Percentiles rank a stretch among this genome's conserved stretches.
phyloP scores from a whole-genome alignment of 768 basidiomycete species.

The Pholiota microspora region DNA sequence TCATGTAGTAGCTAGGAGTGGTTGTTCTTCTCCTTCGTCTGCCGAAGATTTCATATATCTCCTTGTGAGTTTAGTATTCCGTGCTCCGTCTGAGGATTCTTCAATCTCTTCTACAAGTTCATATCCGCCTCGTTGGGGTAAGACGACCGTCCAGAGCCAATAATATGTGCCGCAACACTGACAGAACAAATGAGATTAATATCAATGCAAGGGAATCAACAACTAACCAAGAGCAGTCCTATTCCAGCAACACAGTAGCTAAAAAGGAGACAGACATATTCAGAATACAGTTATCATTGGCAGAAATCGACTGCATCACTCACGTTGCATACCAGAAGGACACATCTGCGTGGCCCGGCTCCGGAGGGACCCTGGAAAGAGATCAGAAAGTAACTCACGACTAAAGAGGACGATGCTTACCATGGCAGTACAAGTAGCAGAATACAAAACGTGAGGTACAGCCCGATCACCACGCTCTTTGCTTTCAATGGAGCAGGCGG shows the following conservation, averaged over 20 bases:
- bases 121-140: conserved; percentile 43
- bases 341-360: conserved; percentile 33
- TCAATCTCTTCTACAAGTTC: conserved; percentile 48
- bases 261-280: not conserved
- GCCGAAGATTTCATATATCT: conserved; percentile 22
- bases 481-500: conserved; percentile 26
- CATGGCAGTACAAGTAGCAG: conserved; percentile 32
- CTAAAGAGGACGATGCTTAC: conserved; percentile 12
- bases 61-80: conserved; percentile 31
- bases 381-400: not conserved
- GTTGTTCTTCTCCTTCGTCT: conserved; percentile 10
- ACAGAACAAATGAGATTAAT: not conserved
- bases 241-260: conserved; percentile 32
- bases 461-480: conserved; percentile 19
- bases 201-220: not conserved
- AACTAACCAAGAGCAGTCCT: conserved; percentile 24
- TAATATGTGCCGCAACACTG: conserved; percentile 34
- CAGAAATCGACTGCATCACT: conserved; percentile 7
- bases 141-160: conserved; percentile 41
- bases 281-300: not conserved
- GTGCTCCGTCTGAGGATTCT: conserved; percentile 31
- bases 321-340: conserved; percentile 40
- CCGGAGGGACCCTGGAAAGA: conserved; percentile 31
- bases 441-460: conserved; percentile 27
- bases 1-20: not conserved